Evolutionary conservation across 495 filamentous ascomycete species (phyloP), one percentile per base, ranked within the genome.

Genomic region (Cryomyces minteri): DNA sequence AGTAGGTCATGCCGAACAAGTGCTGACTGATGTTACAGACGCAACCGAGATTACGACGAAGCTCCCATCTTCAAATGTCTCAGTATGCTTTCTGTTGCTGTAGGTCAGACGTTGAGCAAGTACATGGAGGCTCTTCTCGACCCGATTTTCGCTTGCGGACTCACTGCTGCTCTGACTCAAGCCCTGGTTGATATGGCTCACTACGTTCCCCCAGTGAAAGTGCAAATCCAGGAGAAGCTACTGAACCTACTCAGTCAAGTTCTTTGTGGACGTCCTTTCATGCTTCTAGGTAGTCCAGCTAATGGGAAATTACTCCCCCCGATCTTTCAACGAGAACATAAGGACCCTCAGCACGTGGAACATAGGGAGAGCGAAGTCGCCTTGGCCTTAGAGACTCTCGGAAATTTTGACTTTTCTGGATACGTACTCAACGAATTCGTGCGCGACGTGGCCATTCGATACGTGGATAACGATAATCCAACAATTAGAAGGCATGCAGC

Each of bases 341-440:
- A 79, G 47, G 82, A 92, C 52, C 77, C 79, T 0, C 66, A 72
- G 31, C 70, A 68, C 4, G 70, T 75, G 48, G 78, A 82, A 44
- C 81, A 87, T 45, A 74, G 77, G 43, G 88, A 95, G 57, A 66
- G 80, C 1, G 88, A 99, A 57, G 82, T 95, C 50, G 88, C 88
- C 31, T 67, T 96, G 42, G 90, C 90, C 6, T 67, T 98, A 40
- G 84, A 86, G 52, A 96, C 92, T 0, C 67, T 99, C 0, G 90
- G 90, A 4, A 94, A 83, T 55, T 99, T 99, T 54, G 90, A 99
- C 54, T 99, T 99, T 58, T 77, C 78, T 46, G 74, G 88, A 39
- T 83, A 95, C 54, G 80, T 94, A 25, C 63, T 99, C 10, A 99
- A 99, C 52, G 90, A 99, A 54, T 99, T 99, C 50, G 90, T 96